Evolutionary conservation across 2,329 filamentous ascomycete species (phyloP).

Genomic region (Phoma sp.): DNA sequence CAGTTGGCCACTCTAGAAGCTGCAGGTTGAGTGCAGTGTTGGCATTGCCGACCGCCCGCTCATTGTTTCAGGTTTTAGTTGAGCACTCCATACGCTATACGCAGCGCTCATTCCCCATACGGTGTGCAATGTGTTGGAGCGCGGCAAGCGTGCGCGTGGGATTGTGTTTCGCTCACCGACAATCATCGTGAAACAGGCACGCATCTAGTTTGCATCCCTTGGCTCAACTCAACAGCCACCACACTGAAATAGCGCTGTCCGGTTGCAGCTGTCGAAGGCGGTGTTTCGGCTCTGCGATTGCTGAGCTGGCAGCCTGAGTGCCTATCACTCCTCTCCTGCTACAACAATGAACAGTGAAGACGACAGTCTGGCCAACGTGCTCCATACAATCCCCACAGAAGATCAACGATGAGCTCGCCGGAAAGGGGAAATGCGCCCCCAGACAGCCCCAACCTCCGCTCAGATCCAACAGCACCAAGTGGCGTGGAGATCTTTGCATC

Average conservation of each 20-base stretch:
- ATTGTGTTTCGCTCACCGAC: constrained; percentile 17
- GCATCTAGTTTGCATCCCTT: constrained; percentile 6
- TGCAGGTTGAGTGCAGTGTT: constrained; percentile 8
- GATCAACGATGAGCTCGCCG: constrained; percentile 13
- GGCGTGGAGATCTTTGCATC: constrained; percentile 13
- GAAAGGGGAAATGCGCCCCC: constrained; percentile 7
- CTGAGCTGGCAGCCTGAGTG: constrained; percentile 12
- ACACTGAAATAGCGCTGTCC: constrained; percentile 1
- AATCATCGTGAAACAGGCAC: constrained; percentile 19
- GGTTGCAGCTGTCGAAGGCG: constrained; percentile 6
- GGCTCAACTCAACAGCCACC: constrained; percentile 8
- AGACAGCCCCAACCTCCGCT: constrained; percentile 10
- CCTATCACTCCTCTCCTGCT: constrained; percentile 3
- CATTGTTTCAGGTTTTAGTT: constrained; percentile 3
- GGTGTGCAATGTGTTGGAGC: constrained; percentile 11
- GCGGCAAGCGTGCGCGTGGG: constrained; percentile 15
- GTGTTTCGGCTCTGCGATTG: not conserved
- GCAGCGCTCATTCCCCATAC: constrained; percentile 13
- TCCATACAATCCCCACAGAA: constrained; percentile 17
- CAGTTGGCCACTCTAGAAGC: constrained; percentile 4
- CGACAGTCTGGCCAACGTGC: constrained; percentile 10
- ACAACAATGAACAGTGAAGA: not conserved
- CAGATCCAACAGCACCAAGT: constrained; percentile 6
- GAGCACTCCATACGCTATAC: constrained; percentile 1
- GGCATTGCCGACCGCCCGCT: constrained; percentile 1